Percentiles rank a stretch among this genome's conserved stretches.
Evolutionary conservation across 805 yeast species (phyloP).

Genomic region (Naumovozyma castellii): DNA sequence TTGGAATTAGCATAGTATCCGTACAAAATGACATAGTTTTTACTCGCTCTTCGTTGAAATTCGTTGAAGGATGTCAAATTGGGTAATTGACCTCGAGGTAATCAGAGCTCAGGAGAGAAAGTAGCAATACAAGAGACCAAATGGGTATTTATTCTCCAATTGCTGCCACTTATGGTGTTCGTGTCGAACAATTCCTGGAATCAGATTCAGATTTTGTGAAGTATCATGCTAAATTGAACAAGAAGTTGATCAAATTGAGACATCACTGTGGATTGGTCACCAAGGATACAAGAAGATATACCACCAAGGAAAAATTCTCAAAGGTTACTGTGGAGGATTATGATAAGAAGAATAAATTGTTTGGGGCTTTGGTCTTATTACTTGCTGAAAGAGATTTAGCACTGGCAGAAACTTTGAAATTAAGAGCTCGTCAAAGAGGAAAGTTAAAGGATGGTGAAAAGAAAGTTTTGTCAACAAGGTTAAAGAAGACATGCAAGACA

Average conservation of each 20-base stretch:
- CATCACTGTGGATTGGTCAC: constrained; percentile 53
- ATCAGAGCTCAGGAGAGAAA: no score
- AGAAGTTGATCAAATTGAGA: constrained; percentile 54
- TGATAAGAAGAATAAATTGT: constrained; percentile 37
- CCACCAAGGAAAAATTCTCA: constrained; percentile 37
- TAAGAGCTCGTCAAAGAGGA: constrained; percentile 26
- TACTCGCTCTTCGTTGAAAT: no score
- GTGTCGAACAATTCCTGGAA: constrained; percentile 54
- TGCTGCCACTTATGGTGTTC: constrained; percentile 36
- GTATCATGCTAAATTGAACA: constrained; percentile 55
- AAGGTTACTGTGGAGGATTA: constrained; percentile 42
- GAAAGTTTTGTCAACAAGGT: constrained; percentile 51
- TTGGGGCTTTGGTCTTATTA: constrained; percentile 50
- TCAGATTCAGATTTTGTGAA: constrained; percentile 61
- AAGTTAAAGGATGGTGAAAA: constrained; percentile 27
- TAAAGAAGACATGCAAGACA: constrained; percentile 50
- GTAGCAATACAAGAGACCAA: neutral
- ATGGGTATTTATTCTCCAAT: constrained; percentile 28
- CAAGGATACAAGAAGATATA: constrained; percentile 57
- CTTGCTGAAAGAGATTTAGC: constrained; percentile 64
- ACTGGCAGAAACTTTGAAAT: constrained; percentile 22
- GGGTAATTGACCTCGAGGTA: no score
- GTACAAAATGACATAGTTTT: no score
- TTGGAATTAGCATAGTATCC: no score
- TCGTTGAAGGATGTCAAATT: no score